Evolutionary conservation across 1,139 yeast genomes (phyloP).

Genomic region (Debaryomyces udenii): DNA sequence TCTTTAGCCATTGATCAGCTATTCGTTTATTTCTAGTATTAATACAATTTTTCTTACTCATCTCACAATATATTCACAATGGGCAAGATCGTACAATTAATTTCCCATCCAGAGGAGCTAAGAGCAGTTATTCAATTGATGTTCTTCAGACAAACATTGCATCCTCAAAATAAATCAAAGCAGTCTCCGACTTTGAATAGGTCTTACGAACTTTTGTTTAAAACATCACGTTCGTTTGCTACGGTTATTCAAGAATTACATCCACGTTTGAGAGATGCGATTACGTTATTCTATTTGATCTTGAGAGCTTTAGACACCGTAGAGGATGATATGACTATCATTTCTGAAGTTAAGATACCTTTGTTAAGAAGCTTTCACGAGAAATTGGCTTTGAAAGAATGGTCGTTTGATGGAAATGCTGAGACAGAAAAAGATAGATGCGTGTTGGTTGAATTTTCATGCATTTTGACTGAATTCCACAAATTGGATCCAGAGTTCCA

Average conservation of each 20-base stretch:
- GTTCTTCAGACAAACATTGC: constrained; percentile 56
- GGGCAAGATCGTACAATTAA: constrained; percentile 69
- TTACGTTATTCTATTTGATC: constrained; percentile 81
- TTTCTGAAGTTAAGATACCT: constrained; percentile 71
- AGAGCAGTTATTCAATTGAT: constrained; percentile 65
- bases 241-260: constrained; percentile 90
- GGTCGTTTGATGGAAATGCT: constrained; percentile 79
- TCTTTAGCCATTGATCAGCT: no score
- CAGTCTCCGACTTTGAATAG: constrained; percentile 54
- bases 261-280: constrained; percentile 83
- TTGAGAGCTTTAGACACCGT: constrained; percentile 93
- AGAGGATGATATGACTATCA: constrained; percentile 94
- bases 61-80: constrained; percentile 28
- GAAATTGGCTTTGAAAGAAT: constrained; percentile 63
- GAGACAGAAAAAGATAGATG: constrained; percentile 80
- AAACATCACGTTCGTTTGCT: constrained; percentile 88
- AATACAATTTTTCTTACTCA: no score
- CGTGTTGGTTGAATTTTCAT: constrained; percentile 77
- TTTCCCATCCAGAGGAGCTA: constrained; percentile 73
- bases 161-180: constrained; percentile 47
- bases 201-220: constrained; percentile 69
- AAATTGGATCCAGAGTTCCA: constrained; percentile 75
- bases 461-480: constrained; percentile 70
- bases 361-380: constrained; percentile 69
- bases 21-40: no score